These are phyloP conservation scores for Dipteronia dyeriana DNA, from an alignment of 345 rosid genomes.

Conservation along the genomic window DNA sequence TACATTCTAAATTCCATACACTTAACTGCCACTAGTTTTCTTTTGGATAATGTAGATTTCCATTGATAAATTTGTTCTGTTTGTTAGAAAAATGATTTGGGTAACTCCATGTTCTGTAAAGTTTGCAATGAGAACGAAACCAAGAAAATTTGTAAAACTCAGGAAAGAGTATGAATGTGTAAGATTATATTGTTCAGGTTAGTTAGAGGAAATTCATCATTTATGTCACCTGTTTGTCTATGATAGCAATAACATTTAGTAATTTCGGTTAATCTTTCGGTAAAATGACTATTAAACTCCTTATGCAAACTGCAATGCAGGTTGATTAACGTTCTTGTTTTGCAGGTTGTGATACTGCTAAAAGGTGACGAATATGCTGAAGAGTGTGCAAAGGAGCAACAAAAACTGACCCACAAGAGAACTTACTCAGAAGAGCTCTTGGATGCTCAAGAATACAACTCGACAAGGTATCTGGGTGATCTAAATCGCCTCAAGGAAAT, in stretches of 20 bases:
- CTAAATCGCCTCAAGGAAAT: conserved; percentile 57
- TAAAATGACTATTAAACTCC: not conserved
- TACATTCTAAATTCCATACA: not conserved
- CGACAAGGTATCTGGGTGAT: conserved; percentile 61
- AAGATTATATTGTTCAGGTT: not conserved
- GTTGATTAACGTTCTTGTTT: not conserved
- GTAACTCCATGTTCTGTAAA: not conserved
- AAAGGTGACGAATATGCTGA: conserved; percentile 51
- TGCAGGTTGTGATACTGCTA: conserved; percentile 71
- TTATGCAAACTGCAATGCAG: not conserved
- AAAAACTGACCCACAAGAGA: conserved; percentile 42
- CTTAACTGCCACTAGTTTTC: not conserved
- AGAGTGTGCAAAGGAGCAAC: conserved; percentile 32
- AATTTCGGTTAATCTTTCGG: not conserved
- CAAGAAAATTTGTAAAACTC: not conserved
- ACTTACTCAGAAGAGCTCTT: conserved; percentile 70
- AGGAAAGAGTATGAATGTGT: not conserved
- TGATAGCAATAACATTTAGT: not conserved
- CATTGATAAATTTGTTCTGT: not conserved
- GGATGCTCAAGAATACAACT: conserved; percentile 75
- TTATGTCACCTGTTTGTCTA: not conserved
- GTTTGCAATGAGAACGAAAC: not conserved
- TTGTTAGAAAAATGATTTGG: not conserved
- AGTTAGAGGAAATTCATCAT: not conserved
- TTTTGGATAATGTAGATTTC: not conserved